Evolutionary conservation across 768 basidiomycete species (phyloP).

Genomic region (Inosperma sp.): DNA sequence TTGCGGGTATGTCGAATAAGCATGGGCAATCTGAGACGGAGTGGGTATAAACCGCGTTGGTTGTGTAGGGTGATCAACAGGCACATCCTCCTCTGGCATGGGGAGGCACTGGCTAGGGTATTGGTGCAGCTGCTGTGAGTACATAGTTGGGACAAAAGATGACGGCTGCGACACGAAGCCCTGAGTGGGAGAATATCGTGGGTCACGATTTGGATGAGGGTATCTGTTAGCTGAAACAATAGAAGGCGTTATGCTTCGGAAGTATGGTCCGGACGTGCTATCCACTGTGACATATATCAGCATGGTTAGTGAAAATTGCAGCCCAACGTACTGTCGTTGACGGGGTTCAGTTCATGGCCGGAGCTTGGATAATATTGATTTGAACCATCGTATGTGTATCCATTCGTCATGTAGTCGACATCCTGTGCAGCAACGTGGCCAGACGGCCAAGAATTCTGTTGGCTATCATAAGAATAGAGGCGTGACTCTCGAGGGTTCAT

Average conservation of each 20-base stretch:
- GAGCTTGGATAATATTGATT: conserved; percentile 33
- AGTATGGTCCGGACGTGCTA: conserved; percentile 27
- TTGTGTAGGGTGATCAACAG: conserved; percentile 17
- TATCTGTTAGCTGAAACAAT: conserved; percentile 29
- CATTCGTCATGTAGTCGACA: conserved; percentile 28
- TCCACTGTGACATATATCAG: conserved; percentile 11
- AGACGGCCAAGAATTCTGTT: conserved; percentile 27
- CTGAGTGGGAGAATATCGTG: conserved; percentile 23
- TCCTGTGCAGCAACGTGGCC: conserved; percentile 26
- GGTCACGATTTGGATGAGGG: conserved; percentile 22
- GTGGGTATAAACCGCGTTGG: conserved; percentile 31
- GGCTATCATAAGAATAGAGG: conserved; percentile 40
- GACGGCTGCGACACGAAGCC: conserved; percentile 22
- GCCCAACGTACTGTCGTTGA: conserved; percentile 23
- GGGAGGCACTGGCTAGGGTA: conserved; percentile 21
- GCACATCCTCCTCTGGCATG: conserved; percentile 19
- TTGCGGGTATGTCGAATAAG: conserved; percentile 29
- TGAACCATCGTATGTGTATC: conserved; percentile 31
- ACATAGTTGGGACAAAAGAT: conserved; percentile 14
- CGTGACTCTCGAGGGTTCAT: conserved; percentile 42
- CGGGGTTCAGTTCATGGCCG: conserved; percentile 18
- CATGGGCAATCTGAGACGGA: conserved; percentile 31
- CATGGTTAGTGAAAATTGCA: neutral
- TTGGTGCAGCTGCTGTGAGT: conserved; percentile 17
- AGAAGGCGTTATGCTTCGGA: conserved; percentile 37